A percentile compares a stretch with the other conserved stretches of the same genome.
Evolutionary conservation across 108 stramenopile species (phyloP).

Genomic region (Cyclotella distinguenda): DNA sequence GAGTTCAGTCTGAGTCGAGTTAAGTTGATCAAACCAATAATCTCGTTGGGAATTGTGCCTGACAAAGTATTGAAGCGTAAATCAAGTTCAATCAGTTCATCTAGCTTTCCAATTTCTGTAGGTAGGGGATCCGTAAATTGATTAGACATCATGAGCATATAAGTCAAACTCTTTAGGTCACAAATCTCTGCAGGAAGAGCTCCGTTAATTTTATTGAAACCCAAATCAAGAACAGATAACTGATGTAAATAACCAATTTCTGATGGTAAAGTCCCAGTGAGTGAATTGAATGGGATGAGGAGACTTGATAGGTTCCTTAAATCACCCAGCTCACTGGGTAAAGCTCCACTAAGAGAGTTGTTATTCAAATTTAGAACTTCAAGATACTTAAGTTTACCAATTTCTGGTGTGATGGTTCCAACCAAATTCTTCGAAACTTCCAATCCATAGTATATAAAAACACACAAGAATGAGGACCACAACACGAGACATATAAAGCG

Average conservation of each 20-base stretch:
- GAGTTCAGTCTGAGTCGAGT: not conserved
- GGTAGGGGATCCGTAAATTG: not conserved
- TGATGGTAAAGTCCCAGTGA: not conserved
- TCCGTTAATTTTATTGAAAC: not conserved
- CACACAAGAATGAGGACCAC: not conserved
- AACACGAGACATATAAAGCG: not conserved
- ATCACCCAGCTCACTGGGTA: not conserved
- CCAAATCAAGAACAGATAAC: not conserved
- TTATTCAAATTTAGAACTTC: not conserved
- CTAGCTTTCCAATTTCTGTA: not conserved
- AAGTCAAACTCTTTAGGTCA: not conserved
- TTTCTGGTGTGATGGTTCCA: not conserved
- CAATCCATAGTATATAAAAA: not conserved
- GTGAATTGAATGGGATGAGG: not conserved
- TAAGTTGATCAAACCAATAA: not conserved
- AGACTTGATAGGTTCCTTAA: not conserved
- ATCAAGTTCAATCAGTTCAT: not conserved
- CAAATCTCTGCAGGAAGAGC: not conserved
- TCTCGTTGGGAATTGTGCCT: not conserved
- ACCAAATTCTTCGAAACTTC: no score
- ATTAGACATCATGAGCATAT: not conserved
- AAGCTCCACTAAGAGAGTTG: not conserved
- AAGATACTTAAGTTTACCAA: not conserved
- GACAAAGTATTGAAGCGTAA: not conserved
- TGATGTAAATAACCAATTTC: not conserved